Base-by-base conservation (phyloP, 805 yeast genomes). In the Schizosaccharomyces japonicus region DNA sequence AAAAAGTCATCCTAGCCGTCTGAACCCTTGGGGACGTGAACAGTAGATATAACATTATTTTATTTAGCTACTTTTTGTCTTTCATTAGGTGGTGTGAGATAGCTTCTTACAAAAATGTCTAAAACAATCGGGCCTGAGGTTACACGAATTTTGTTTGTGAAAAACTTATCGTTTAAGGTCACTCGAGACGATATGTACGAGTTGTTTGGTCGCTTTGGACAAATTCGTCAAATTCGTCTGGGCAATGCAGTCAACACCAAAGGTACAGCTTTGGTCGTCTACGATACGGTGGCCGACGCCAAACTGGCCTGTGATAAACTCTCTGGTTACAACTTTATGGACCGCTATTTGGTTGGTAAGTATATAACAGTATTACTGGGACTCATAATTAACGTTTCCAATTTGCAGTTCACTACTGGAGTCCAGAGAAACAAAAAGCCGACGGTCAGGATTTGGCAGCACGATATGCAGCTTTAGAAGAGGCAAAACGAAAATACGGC, bases 261-360 rank as follows among this genome's bases (percentile, higher is more conserved):
- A 49, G 73, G 80, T 10, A 70, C 76, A 5, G 75, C 77, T 23
- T 66, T 68, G 49, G 68, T 76, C 15, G 68, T 75, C 2, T 76
- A 66, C 56, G 68, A 67, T 47, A 70, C 69, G 42, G 50, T 68
- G 17, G 58, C 59, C 26, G 66, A 66, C 50, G 76, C 80, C 13
- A 57, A 56, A n/a, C 56, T 58, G 29, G 79, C 80, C 0, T 62
- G 67, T 19, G 68, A 65, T n/a, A 75, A 71, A 50, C 56, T 75
- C 47, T 71, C 71, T 47, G 82, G 82, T 1, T 70, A 69, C 50
- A 74, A 75, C 54, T 70, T 70, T 52, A 68, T 71, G 50, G 74
- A 75, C 6, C 54, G 81, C 49, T 76, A 75, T 54, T 54, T 76
- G 30, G 75, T 76, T 25, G 72, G 46, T 42, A 42, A 5, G 33